A percentile compares a stretch with the other conserved stretches of the same genome.
Evolutionary conservation across 768 basidiomycete genomes (phyloP).

Genomic region (Obba rivulosa): DNA sequence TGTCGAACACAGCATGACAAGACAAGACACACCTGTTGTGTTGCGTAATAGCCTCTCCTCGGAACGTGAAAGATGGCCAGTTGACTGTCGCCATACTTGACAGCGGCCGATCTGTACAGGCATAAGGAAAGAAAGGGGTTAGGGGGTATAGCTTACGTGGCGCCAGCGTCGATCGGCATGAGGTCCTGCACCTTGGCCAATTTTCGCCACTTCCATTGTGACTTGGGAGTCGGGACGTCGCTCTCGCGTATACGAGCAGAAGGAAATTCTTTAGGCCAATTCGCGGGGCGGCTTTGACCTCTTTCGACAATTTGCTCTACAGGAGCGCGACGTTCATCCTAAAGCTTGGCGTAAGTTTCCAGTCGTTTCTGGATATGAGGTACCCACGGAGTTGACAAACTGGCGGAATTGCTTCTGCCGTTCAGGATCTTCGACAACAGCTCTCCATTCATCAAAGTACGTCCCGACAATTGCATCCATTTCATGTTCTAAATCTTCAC

Average conservation of each 20-base stretch:
- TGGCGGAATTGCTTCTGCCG: constrained; percentile 50
- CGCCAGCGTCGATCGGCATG: constrained; percentile 36
- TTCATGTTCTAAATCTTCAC: constrained; percentile 56
- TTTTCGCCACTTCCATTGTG: constrained; percentile 52
- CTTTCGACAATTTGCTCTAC: constrained; percentile 55
- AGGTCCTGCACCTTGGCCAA: constrained; percentile 47
- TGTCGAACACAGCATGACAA: not conserved
- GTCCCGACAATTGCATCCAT: constrained; percentile 64
- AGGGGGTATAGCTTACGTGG: constrained; percentile 33
- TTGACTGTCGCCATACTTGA: constrained; percentile 62
- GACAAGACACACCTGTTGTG: constrained; percentile 50
- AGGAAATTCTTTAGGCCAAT: constrained; percentile 59
- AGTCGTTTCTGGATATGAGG: not conserved
- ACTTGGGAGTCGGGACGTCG: constrained; percentile 38
- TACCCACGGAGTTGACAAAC: constrained; percentile 55
- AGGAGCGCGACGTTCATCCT: constrained; percentile 36
- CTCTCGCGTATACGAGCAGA: constrained; percentile 38
- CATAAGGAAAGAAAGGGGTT: not conserved
- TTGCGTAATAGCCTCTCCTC: constrained; percentile 52
- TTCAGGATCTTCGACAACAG: constrained; percentile 48
- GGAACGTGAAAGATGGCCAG: constrained; percentile 67
- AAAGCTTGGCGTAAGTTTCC: not conserved
- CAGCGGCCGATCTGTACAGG: constrained; percentile 35
- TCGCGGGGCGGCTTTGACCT: constrained; percentile 57
- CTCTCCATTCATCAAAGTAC: constrained; percentile 67